Percentiles rank a stretch among this genome's conserved stretches.
phyloP scores from a whole-genome alignment of 2,329 filamentous ascomycete species.

The Lasiodiplodia gonubiensis region DNA sequence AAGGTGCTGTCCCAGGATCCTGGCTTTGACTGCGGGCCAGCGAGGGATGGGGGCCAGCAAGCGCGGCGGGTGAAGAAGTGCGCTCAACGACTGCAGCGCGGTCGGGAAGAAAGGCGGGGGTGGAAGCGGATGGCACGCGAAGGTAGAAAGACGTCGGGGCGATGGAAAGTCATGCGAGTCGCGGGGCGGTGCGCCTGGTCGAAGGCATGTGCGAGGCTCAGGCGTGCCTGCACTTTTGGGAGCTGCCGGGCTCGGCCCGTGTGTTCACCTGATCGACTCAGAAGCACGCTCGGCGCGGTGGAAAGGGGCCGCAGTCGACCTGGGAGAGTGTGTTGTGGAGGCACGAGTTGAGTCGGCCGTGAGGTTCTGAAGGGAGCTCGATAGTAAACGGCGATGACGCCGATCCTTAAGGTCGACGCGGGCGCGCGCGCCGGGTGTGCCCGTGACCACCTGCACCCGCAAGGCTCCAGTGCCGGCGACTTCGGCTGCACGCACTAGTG shows the following conservation, averaged over 20 bases:
- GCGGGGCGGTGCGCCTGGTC: constrained; percentile 9
- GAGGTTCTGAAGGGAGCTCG: constrained; percentile 6
- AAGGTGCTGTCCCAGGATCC: constrained; percentile 7
- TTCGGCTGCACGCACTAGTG: no score
- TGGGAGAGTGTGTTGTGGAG: background rate
- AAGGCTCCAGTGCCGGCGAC: background rate
- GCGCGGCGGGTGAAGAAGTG: background rate
- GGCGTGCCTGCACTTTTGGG: background rate
- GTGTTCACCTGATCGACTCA: constrained; percentile 3
- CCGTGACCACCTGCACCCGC: background rate
- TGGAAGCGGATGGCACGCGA: background rate
- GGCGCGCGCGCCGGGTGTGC: constrained; percentile 6
- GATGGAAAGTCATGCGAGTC: background rate
- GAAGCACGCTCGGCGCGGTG: constrained; percentile 3
- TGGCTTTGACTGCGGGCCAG: background rate
- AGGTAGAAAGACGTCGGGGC: background rate
- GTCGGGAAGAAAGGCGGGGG: background rate
- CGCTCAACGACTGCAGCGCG: background rate
- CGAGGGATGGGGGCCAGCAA: background rate
- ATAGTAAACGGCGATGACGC: constrained; percentile 8
- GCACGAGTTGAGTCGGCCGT: background rate
- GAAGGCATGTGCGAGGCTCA: constrained; percentile 19
- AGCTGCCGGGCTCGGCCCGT: background rate
- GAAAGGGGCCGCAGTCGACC: background rate
- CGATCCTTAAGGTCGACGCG: constrained; percentile 13